phyloP scores from a whole-genome alignment of 2,329 filamentous ascomycete genomes.

The Fonsecaea nubica region DNA sequence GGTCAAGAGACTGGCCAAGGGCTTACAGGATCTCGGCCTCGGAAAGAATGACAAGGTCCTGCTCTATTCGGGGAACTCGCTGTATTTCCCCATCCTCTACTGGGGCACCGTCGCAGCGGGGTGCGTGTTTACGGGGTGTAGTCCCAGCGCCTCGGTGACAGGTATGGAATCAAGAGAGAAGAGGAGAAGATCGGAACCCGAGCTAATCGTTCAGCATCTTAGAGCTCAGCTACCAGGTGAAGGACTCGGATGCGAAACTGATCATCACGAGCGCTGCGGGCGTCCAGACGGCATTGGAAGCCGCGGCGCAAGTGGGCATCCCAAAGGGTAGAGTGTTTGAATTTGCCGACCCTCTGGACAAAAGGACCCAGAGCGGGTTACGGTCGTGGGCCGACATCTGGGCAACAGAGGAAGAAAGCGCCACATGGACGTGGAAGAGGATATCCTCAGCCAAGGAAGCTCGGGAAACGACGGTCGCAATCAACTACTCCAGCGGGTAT shows the following conservation, averaged over 20 bases:
- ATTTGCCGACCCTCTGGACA: background rate
- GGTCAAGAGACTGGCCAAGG: background rate
- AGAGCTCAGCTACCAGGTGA: background rate
- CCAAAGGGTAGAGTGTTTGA: background rate
- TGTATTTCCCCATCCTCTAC: constrained; percentile 2
- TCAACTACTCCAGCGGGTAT: background rate
- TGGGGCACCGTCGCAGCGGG: constrained; percentile 1
- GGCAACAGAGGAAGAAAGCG: background rate
- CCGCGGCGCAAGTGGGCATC: background rate
- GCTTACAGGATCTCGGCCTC: background rate
- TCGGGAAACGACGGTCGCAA: background rate
- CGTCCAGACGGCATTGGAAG: background rate
- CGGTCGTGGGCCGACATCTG: background rate
- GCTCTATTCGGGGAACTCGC: background rate
- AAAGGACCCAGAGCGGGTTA: background rate
- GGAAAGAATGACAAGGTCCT: background rate
- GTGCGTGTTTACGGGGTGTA: background rate
- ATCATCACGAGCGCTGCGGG: background rate
- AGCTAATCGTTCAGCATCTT: background rate
- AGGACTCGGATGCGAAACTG: background rate
- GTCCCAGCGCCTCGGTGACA: background rate
- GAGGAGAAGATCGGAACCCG: background rate
- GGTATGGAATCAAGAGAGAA: background rate
- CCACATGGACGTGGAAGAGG: background rate
- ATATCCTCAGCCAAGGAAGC: background rate